Conservation (phyloP, 371 early-diverging fungal genomes). For the Entomophthora muscae region DNA sequence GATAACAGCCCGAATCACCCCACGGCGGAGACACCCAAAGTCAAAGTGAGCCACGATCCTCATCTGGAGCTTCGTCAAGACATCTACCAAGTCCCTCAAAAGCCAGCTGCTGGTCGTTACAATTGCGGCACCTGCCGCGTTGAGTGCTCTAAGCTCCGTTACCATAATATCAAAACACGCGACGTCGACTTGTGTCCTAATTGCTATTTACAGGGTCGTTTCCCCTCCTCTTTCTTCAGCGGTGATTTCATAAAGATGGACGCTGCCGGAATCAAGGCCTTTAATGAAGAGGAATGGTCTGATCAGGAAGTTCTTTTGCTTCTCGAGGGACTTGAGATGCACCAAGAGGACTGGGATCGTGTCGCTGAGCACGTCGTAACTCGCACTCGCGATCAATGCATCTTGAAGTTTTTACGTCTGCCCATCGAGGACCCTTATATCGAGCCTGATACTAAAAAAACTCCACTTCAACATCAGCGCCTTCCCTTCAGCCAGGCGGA, state of each 20-base stretch:
- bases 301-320: slow-evolving; percentile 87
- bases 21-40: not conserved
- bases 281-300: slow-evolving; percentile 59
- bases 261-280: slow-evolving; percentile 24
- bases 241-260: slow-evolving; percentile 76
- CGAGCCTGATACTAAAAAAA: slow-evolving; percentile 13
- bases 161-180: slow-evolving; percentile 64
- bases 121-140: slow-evolving; percentile 80
- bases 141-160: slow-evolving; percentile 61
- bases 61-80: slow-evolving; percentile 22
- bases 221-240: slow-evolving; percentile 63
- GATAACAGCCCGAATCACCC: not conserved
- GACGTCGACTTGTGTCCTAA: slow-evolving; percentile 68
- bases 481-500: slow-evolving; percentile 74
- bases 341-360: slow-evolving; percentile 90
- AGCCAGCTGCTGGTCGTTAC: slow-evolving; percentile 12
- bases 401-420: slow-evolving; percentile 84
- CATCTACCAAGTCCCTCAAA: slow-evolving; percentile 21
- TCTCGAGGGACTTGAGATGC: slow-evolving; percentile 91
- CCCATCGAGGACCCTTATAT: slow-evolving; percentile 89
- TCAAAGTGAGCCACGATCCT: slow-evolving; percentile 4
- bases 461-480: slow-evolving; percentile 42
- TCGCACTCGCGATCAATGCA: slow-evolving; percentile 82
- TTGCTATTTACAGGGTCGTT: slow-evolving; percentile 88
- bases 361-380: slow-evolving; percentile 90